Percentiles rank a stretch among this genome's conserved stretches.
These are phyloP conservation scores for Peronosclerospora sorghi DNA, from an alignment of 352 stramenopile species.

Conservation along the genomic window DNA sequence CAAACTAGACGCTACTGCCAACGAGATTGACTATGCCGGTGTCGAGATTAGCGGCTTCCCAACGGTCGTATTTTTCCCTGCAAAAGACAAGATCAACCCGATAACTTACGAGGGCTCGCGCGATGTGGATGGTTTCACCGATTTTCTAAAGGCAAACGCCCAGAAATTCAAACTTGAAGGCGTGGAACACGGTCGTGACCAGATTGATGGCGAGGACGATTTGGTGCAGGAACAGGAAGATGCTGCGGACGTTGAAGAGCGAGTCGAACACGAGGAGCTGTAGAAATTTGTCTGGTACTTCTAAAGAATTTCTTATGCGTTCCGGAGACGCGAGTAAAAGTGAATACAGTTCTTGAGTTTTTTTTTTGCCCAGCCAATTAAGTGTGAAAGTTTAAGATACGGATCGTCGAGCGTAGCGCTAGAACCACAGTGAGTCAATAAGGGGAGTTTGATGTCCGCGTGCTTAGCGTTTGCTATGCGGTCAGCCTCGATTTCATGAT, in stretches of 20 bases:
- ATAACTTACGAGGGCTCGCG: conserved; percentile 77
- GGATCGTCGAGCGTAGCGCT: no score
- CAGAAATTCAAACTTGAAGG: conserved; percentile 72
- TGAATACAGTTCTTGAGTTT: no score
- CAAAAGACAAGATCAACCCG: conserved; percentile 80
- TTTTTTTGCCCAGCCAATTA: no score
- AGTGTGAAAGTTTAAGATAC: no score
- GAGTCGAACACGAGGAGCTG: conserved; percentile 39
- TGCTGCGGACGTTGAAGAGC: conserved; percentile 17
- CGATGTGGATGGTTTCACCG: conserved; percentile 74
- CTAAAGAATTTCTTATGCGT: no score
- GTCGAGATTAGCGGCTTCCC: conserved; percentile 91
- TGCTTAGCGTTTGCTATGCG: no score
- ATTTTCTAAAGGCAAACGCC: conserved; percentile 84
- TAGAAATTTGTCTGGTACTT: conserved; percentile 12
- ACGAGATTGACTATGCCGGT: conserved; percentile 88
- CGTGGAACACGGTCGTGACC: conserved; percentile 38
- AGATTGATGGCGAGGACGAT: conserved; percentile 5
- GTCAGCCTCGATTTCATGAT: no score
- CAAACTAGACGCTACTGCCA: conserved; percentile 93
- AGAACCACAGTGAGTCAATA: no score
- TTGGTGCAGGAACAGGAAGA: conserved; percentile 10
- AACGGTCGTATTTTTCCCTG: conserved; percentile 92
- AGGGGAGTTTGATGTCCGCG: no score
- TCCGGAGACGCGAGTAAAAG: no score